phyloP scores from a whole-genome alignment of 805 yeast genomes.

The Tetrapisispora namnaoensis region DNA sequence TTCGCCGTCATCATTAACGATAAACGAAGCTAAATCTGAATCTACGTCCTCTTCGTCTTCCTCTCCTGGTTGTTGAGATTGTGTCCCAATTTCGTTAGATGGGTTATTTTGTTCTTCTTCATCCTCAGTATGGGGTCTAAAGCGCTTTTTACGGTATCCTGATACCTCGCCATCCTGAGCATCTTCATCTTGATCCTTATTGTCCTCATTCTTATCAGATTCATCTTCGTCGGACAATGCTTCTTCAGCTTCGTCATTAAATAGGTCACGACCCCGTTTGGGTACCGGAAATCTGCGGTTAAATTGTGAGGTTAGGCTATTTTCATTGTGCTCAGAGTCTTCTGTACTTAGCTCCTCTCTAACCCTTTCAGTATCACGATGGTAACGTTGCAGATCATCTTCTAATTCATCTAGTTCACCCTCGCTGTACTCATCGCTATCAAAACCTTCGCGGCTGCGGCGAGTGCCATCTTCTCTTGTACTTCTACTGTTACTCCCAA shows the following conservation, averaged over 20 bases:
- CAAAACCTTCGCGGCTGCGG: constrained; percentile 5
- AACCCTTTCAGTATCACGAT: constrained; percentile 4
- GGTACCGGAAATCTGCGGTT: constrained; percentile 3
- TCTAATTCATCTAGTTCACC: constrained; percentile 15
- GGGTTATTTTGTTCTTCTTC: constrained; percentile 10
- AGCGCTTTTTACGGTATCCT: neutral
- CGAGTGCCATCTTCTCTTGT: neutral
- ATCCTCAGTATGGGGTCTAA: neutral
- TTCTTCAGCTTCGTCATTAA: constrained; percentile 6
- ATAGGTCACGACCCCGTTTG: constrained; percentile 1
- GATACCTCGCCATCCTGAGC: neutral
- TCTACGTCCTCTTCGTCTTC: constrained; percentile 3
- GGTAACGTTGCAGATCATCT: constrained; percentile 4
- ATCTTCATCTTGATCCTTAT: constrained; percentile 6
- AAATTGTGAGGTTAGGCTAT: constrained; percentile 1
- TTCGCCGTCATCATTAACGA: constrained; percentile 10
- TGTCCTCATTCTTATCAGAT: constrained; percentile 9
- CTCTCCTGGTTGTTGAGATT: neutral
- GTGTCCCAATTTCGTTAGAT: constrained; percentile 5
- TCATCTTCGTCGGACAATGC: constrained; percentile 8
- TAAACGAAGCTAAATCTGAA: constrained; percentile 15
- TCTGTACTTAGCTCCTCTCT: constrained; percentile 4
- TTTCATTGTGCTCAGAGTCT: neutral
- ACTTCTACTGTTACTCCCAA: neutral
- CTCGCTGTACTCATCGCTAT: constrained; percentile 20